A percentile compares a stretch with the other conserved stretches of the same genome.
Evolutionary conservation across 2,329 filamentous ascomycete species (phyloP).

Genomic region (Drechslera avenae): DNA sequence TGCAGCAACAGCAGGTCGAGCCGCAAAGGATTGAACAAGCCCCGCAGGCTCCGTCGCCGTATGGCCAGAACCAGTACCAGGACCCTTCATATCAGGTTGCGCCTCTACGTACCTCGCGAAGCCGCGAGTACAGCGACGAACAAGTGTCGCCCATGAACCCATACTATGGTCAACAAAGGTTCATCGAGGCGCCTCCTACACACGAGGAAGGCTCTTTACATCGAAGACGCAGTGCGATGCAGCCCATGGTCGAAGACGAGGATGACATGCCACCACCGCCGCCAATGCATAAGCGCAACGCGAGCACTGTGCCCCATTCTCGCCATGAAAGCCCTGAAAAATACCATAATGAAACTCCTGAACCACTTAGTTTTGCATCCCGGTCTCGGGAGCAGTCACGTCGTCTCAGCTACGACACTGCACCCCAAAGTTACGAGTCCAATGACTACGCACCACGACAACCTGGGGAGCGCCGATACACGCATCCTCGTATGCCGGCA

Average conservation of each 20-base stretch:
- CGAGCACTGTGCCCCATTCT: conserved; percentile 37
- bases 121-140: conserved; percentile 30
- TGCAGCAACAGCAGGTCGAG: conserved; percentile 25
- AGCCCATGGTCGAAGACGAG: conserved; percentile 68
- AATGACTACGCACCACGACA: conserved; percentile 31
- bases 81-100: conserved; percentile 44
- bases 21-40: conserved; percentile 17
- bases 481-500: conserved; percentile 29
- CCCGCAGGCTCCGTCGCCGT: conserved; percentile 15
- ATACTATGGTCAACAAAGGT: conserved; percentile 44
- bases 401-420: conserved; percentile 28
- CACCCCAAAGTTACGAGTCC: conserved; percentile 32
- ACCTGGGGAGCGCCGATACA: conserved; percentile 41
- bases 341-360: conserved; percentile 38
- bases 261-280: conserved; percentile 55
- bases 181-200: conserved; percentile 27
- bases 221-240: conserved; percentile 58
- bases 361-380: conserved; percentile 38
- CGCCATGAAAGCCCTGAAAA: conserved; percentile 26
- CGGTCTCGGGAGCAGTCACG: conserved; percentile 37
- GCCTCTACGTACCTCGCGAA: conserved; percentile 40
- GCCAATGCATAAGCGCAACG: conserved; percentile 45
- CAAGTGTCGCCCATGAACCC: conserved; percentile 35
- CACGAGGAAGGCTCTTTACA: conserved; percentile 53
- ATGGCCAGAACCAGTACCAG: conserved; percentile 30